phyloP scores from a whole-genome alignment of 441 rosid species.

The Syzygium malaccense region DNA sequence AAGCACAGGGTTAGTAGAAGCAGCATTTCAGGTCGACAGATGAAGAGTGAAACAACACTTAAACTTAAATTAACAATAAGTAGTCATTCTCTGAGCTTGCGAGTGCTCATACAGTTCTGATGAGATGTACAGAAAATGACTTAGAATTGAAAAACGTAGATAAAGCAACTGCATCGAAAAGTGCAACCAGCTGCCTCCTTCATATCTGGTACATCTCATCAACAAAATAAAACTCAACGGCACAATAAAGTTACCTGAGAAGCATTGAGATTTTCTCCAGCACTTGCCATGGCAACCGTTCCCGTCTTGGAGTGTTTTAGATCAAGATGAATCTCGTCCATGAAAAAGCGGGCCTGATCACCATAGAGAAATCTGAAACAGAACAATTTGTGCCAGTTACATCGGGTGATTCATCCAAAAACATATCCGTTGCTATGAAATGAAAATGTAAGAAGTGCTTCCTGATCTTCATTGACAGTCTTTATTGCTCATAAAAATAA shows the following conservation, averaged over 20 bases:
- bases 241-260: conserved; percentile 58
- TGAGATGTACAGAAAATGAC: background rate
- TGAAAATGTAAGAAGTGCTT: background rate
- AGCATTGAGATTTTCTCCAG: conserved; percentile 96
- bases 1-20: background rate
- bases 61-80: background rate
- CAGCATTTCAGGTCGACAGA: background rate
- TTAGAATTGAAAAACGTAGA: background rate
- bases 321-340: conserved; percentile 85
- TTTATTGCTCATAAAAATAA: background rate
- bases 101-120: background rate
- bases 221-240: background rate
- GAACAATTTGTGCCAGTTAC: background rate
- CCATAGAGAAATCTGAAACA: conserved; percentile 70
- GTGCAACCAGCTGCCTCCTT: background rate
- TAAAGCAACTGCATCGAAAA: background rate
- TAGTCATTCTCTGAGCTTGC: background rate
- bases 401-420: background rate
- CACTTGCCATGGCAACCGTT: conserved; percentile 95
- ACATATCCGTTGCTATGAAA: background rate
- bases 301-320: conserved; percentile 86
- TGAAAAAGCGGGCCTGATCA: conserved; percentile 87
- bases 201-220: background rate
- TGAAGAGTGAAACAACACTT: background rate
- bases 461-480: fast-evolving